Percentiles rank a stretch among this genome's conserved stretches.
Evolutionary conservation across 2,329 filamentous ascomycete species (phyloP).

Genomic region (Coniella vitis): DNA sequence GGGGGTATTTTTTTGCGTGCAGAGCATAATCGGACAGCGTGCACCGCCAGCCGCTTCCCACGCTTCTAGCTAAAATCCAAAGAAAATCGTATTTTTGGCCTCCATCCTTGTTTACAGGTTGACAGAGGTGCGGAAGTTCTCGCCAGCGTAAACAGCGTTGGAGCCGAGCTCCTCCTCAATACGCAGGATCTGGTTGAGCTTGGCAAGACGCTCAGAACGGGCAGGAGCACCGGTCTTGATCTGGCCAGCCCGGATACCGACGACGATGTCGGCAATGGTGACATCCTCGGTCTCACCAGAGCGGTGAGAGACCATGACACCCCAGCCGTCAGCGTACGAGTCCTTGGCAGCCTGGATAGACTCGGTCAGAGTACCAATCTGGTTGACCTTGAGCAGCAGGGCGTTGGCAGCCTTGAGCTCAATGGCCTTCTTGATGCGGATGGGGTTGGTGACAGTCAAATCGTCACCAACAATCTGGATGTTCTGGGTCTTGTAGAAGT

Average conservation of each 20-base stretch:
- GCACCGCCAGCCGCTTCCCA: neutral
- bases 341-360: conserved; percentile 99
- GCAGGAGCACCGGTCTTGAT: conserved; percentile 98
- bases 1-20: conserved; percentile 10
- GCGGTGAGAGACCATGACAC: conserved; percentile 99
- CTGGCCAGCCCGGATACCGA: conserved; percentile 92
- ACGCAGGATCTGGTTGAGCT: conserved; percentile 99
- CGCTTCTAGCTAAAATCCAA: too few relatives aligned
- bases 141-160: conserved; percentile 85
- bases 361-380: conserved; percentile 98
- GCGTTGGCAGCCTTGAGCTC: conserved; percentile 98
- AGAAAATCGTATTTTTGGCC: neutral
- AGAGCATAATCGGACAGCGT: conserved; percentile 5
- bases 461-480: conserved; percentile 99
- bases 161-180: conserved; percentile 98
- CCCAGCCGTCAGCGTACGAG: conserved; percentile 91
- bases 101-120: conserved; percentile 60
- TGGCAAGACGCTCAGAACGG: conserved; percentile 95
- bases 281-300: conserved; percentile 99
- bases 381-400: conserved; percentile 98
- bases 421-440: conserved; percentile 99
- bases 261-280: conserved; percentile 95
- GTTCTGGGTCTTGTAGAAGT: conserved; percentile 99
- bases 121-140: conserved; percentile 85
- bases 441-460: conserved; percentile 96